phyloP scores from a whole-genome alignment of 306 rosid genomes.

The Prunus salicina region DNA sequence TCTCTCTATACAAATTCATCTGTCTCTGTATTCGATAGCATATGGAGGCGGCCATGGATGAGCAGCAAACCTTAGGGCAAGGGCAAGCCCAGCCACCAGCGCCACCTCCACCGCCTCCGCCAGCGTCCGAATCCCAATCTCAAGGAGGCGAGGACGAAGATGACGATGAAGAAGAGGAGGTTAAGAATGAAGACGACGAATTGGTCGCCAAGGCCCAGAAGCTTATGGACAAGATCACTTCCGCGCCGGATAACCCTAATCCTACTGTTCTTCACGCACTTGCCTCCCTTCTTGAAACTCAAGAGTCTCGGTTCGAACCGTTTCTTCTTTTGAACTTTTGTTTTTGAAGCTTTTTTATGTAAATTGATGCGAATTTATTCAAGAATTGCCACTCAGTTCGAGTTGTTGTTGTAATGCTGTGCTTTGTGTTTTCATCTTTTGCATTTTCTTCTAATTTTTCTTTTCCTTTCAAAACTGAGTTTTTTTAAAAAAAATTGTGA shows the following conservation, averaged over 20 bases:
- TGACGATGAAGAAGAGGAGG: constrained; percentile 65
- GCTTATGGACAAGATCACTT: constrained; percentile 76
- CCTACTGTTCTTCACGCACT: constrained; percentile 74
- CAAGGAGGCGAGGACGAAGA: constrained; percentile 41
- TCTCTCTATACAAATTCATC: background rate
- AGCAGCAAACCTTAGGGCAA: constrained; percentile 40
- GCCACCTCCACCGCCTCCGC: constrained; percentile 26
- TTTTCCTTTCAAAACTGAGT: background rate
- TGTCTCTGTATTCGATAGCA: background rate
- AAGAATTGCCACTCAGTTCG: background rate
- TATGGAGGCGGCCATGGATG: constrained; percentile 54
- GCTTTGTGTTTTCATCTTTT: background rate
- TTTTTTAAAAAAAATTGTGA: background rate
- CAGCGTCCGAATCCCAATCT: constrained; percentile 36
- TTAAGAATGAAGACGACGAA: constrained; percentile 75
- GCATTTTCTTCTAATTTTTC: background rate
- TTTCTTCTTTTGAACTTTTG: background rate
- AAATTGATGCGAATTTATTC: background rate
- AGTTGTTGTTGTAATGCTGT: background rate
- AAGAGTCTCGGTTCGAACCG: constrained; percentile 57
- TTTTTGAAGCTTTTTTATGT: background rate
- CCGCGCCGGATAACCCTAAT: constrained; percentile 75
- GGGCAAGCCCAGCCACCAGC: constrained; percentile 33
- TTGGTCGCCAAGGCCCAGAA: constrained; percentile 65
- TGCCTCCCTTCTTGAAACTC: constrained; percentile 76